Evolutionary conservation across 345 rosid genomes (phyloP).

Genomic region (Camelina neglecta): DNA sequence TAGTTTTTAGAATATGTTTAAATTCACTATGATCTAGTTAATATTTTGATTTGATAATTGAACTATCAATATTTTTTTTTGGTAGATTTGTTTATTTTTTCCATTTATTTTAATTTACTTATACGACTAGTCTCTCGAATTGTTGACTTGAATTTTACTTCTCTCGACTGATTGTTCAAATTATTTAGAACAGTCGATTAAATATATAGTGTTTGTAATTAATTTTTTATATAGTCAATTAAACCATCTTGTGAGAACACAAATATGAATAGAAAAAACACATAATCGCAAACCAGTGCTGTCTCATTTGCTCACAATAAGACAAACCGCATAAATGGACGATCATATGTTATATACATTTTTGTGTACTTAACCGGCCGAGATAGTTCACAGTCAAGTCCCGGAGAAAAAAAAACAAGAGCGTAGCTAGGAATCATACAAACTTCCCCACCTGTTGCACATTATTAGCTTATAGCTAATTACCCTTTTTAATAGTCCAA

Average conservation of each 20-base stretch:
- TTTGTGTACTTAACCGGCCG: not conserved
- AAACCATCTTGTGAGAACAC: not conserved
- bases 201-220: too few relatives aligned
- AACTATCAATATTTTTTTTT: too few relatives aligned
- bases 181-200: too few relatives aligned
- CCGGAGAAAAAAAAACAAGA: not conserved
- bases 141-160: too few relatives aligned
- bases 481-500: conserved; percentile 19
- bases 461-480: conserved; percentile 8
- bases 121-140: too few relatives aligned
- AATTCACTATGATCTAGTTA: too few relatives aligned
- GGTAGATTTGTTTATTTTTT: too few relatives aligned
- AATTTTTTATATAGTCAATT: too few relatives aligned
- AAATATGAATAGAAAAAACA: not conserved
- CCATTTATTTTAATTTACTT: too few relatives aligned
- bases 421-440: not conserved
- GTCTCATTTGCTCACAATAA: not conserved
- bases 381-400: conserved; percentile 10
- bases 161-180: too few relatives aligned
- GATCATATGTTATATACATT: not conserved
- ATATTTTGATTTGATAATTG: too few relatives aligned
- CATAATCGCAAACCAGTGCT: not conserved
- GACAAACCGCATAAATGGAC: not conserved
- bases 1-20: too few relatives aligned
- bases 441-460: conserved; percentile 11